phyloP scores from a whole-genome alignment of 306 rosid species.

The Castanea crenata region DNA sequence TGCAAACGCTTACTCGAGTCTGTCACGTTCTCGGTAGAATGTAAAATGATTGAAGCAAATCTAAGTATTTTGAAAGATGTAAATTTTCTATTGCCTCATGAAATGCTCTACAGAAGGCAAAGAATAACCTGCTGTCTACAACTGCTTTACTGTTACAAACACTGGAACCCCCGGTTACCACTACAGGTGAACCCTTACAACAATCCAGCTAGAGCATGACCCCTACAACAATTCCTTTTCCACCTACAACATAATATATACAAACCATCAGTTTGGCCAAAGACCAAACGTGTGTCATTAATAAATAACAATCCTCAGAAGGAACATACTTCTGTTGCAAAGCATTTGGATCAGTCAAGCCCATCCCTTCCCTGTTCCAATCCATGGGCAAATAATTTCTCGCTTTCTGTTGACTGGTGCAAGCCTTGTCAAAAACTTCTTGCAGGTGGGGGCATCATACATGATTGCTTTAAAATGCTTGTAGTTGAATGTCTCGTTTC shows the following conservation, averaged over 20 bases:
- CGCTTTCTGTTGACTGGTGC: conserved; percentile 49
- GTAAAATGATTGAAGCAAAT: not conserved
- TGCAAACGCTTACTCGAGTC: too few relatives aligned
- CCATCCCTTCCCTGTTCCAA: conserved; percentile 76
- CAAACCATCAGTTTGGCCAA: conserved; percentile 39
- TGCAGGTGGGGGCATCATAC: conserved; percentile 78
- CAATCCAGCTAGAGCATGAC: conserved; percentile 27
- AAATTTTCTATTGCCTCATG: conserved; percentile 38
- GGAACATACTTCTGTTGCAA: conserved; percentile 23
- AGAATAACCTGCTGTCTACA: conserved; percentile 58
- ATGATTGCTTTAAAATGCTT: conserved; percentile 48
- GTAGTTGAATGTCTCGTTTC: conserved; percentile 50
- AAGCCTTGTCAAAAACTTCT: conserved; percentile 48
- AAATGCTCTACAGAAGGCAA: conserved; percentile 43
- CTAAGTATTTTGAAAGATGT: not conserved
- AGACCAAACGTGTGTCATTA: conserved; percentile 27
- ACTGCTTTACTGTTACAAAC: conserved; percentile 66
- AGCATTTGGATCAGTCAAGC: conserved; percentile 38
- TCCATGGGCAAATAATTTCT: conserved; percentile 62
- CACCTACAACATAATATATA: conserved; percentile 53
- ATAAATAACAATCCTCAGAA: conserved; percentile 31
- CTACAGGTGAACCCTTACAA: conserved; percentile 19
- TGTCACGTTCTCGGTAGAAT: not conserved
- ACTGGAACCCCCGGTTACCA: conserved; percentile 42
- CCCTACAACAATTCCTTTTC: conserved; percentile 38